phyloP scores from a whole-genome alignment of 495 filamentous ascomycete species.

The Thozetella sp. region DNA sequence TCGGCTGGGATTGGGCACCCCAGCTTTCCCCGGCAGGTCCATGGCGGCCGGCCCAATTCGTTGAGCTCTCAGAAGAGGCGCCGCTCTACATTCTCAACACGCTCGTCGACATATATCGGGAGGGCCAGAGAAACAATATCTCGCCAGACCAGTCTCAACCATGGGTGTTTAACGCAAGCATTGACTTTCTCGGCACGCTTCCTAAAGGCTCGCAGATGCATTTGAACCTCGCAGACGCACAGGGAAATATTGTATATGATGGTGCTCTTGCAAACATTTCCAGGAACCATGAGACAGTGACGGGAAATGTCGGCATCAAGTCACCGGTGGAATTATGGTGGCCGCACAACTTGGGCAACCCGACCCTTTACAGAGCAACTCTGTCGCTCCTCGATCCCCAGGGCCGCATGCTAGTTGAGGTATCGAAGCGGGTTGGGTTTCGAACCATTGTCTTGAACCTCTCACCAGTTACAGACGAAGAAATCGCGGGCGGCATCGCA shows the following conservation, averaged over 20 bases:
- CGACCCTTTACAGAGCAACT: constrained; percentile 60
- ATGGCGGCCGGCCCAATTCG: constrained; percentile 62
- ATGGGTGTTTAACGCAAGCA: constrained; percentile 71
- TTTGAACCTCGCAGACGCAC: constrained; percentile 54
- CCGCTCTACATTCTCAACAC: constrained; percentile 59
- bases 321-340: constrained; percentile 62
- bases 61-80: constrained; percentile 50
- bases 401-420: constrained; percentile 37
- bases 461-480: constrained; percentile 56
- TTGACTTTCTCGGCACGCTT: constrained; percentile 61
- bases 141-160: constrained; percentile 60
- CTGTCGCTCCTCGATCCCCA: constrained; percentile 42
- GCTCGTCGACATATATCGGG: constrained; percentile 60
- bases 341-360: constrained; percentile 59
- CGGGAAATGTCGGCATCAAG: constrained; percentile 47
- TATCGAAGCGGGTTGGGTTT: constrained; percentile 64
- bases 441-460: constrained; percentile 68
- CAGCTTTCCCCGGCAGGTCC: constrained; percentile 67
- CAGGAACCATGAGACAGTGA: constrained; percentile 46
- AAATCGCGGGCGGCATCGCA: constrained; percentile 57
- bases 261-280: constrained; percentile 45
- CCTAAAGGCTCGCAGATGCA: constrained; percentile 47
- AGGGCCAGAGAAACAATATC: constrained; percentile 62
- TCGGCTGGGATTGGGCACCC: constrained; percentile 74
- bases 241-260: constrained; percentile 43